Evolutionary conservation across 768 basidiomycete species (phyloP).

Genomic region (Suillus variegatus): DNA sequence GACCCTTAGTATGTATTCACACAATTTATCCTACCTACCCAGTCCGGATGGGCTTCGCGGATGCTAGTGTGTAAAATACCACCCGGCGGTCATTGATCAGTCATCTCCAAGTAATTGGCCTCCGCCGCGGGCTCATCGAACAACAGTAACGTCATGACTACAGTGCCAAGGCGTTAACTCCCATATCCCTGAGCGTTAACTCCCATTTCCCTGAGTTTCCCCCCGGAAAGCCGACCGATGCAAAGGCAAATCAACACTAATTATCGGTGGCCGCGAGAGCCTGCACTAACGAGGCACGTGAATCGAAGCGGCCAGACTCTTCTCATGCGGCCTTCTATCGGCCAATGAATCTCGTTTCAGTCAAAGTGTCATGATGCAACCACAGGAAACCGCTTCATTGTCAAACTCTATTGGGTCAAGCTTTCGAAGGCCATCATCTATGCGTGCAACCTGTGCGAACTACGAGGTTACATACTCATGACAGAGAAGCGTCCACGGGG

Average conservation of each 20-base stretch:
- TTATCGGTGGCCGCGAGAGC: background rate
- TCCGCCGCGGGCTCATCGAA: background rate
- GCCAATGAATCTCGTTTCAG: background rate
- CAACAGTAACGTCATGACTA: background rate
- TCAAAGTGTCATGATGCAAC: constrained; percentile 3
- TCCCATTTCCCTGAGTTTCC: background rate
- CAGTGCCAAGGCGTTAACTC: too few relatives aligned
- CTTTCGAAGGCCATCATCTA: background rate
- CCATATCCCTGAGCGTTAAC: background rate
- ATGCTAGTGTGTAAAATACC: background rate
- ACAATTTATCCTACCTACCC: background rate
- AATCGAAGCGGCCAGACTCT: background rate
- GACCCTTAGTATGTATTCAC: background rate
- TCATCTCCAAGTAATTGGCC: background rate
- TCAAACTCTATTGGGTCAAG: constrained; percentile 4
- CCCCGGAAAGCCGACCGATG: background rate
- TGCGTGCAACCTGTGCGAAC: constrained; percentile 1
- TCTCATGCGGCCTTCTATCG: constrained; percentile 3
- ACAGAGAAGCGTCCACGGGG: background rate
- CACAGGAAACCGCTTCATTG: background rate
- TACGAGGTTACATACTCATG: background rate
- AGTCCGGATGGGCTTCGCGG: background rate
- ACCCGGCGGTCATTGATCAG: background rate
- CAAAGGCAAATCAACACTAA: background rate
- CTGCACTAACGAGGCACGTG: background rate